Evolutionary conservation across 345 rosid genomes (phyloP).

Genomic region (Toxicodendron radicans): DNA sequence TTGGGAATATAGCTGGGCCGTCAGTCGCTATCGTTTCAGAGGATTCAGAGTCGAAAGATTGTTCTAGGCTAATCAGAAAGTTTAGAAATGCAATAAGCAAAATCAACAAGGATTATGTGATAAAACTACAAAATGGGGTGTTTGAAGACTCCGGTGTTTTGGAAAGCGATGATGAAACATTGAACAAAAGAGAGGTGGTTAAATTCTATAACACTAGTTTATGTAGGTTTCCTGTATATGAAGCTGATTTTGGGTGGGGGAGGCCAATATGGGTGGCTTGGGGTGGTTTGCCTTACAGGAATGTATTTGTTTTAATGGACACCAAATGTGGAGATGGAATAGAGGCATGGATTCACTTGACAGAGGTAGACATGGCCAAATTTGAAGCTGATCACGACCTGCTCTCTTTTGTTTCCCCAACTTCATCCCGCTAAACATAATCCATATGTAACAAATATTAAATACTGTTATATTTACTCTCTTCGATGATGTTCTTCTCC

Average conservation of each 20-base stretch:
- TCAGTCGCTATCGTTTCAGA: slow-evolving; percentile 6
- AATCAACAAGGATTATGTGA: slow-evolving; percentile 25
- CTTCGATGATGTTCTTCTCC: no score
- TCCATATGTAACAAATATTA: no score
- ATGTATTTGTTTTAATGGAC: slow-evolving; percentile 28
- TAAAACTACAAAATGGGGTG: slow-evolving; percentile 29
- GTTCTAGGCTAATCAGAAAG: slow-evolving; percentile 19
- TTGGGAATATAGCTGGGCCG: slow-evolving; percentile 34
- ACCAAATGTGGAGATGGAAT: slow-evolving; percentile 29
- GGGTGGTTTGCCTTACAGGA: slow-evolving; percentile 29
- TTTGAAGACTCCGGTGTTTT: slow-evolving; percentile 24
- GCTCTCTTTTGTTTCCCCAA: slow-evolving; percentile 11
- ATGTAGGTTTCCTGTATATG: slow-evolving; percentile 40
- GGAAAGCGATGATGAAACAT: neutral
- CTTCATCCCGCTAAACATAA: neutral
- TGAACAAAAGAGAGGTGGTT: slow-evolving; percentile 26
- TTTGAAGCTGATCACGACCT: slow-evolving; percentile 29
- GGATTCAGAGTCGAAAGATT: slow-evolving; percentile 8
- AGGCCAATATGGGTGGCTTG: slow-evolving; percentile 33
- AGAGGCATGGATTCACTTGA: slow-evolving; percentile 29
- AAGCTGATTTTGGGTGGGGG: slow-evolving; percentile 43
- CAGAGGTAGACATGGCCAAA: slow-evolving; percentile 31
- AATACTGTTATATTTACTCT: no score
- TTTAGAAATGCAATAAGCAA: slow-evolving; percentile 31
- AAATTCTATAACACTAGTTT: slow-evolving; percentile 33